Evolutionary conservation across 1,139 yeast species (phyloP), one percentile per base, ranked within the genome.

Genomic region (Hyphopichia burtonii): DNA sequence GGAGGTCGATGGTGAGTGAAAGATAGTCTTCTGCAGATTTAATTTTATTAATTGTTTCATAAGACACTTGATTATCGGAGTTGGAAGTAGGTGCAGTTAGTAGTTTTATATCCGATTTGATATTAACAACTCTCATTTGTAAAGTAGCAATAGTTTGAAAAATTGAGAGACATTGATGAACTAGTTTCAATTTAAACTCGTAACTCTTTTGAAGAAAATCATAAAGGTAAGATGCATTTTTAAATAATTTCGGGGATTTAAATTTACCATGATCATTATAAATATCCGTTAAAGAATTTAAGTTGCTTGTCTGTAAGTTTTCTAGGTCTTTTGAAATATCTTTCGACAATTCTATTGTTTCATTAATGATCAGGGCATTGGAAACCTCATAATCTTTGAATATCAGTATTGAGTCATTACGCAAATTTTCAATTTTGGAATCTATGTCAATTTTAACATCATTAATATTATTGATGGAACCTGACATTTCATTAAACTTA

Each of bases 1-100:
- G 97, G 40, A 90, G 59, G 56, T 89, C 96, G 15, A 83, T 74
- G 2, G 88, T 82, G 14, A 76, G 55, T 1, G 82, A 73, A 12
- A 80, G 57, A 41, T 67, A 65, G 38, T 77, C 69, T 53, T 79
- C 83, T 14, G 64, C 54, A 3, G 56, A 58, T 44, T 74, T 72
- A 34, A 73, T 64, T 19, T 50, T 46, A 20, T 56, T 50, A 17
- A 72, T 58, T 1, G 61, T 56, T 19, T 65, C 51, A 45, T 48
- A 58, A 1, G 62, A 51, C 4, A 59, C 41, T 10, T 33, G 41
- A 4, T 34, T 37, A 11, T 44, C 30, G 2, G 41, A 40, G 16
- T 37, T 34, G 9, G 25, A 28, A 15, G 34, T 16, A 6, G 51
- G 43, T 25, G 41, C 32, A 2, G 61, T 54, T 20, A 64, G 44